These are phyloP conservation scores for Phytopythium boreale DNA, from an alignment of 352 stramenopile genomes.

Conservation along the genomic window DNA sequence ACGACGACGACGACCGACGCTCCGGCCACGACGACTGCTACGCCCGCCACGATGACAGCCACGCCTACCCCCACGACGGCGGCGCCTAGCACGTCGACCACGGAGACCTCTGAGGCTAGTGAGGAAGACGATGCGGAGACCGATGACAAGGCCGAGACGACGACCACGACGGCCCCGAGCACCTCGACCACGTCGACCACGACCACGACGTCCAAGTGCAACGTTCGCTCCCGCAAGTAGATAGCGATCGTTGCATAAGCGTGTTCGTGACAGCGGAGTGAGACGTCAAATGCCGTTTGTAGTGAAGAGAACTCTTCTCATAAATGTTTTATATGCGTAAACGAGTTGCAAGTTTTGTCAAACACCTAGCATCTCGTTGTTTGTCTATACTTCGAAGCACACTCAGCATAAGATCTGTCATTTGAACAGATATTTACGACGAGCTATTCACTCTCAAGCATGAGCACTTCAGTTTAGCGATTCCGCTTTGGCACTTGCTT, in stretches of 20 bases:
- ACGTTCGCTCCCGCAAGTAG: slow-evolving; percentile 1
- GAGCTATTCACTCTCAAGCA: background rate
- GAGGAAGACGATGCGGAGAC: background rate
- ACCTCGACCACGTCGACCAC: background rate
- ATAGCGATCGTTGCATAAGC: background rate
- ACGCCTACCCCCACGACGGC: background rate
- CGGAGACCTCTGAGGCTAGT: background rate
- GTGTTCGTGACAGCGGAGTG: background rate
- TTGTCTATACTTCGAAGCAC: no score
- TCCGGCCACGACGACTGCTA: background rate
- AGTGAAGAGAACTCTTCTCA: background rate
- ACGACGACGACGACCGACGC: background rate
- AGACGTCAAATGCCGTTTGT: background rate
- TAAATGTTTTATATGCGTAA: background rate
- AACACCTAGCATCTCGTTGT: no score
- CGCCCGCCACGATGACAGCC: background rate
- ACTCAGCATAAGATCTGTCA: no score
- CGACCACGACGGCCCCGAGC: background rate
- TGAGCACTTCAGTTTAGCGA: background rate
- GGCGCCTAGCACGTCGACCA: background rate
- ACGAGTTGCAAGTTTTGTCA: no score
- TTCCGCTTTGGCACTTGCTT: background rate
- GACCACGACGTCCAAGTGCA: slow-evolving; percentile 2
- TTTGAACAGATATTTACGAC: background rate
- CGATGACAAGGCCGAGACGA: background rate